These are phyloP conservation scores for Ogataea naganishii DNA, from an alignment of 805 yeast genomes.

Conservation along the genomic window DNA sequence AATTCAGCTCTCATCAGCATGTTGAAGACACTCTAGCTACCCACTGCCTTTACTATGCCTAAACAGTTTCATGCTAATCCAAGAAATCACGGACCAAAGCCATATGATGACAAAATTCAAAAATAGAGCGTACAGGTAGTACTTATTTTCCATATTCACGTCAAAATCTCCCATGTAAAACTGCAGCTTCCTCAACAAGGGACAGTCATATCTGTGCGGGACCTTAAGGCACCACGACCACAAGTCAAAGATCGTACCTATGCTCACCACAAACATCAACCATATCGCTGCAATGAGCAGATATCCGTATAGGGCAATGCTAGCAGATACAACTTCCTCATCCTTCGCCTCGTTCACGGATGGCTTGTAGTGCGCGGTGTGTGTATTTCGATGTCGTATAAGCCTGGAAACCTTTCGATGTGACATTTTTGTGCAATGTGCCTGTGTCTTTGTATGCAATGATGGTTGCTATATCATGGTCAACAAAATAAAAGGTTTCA, in stretches of 20 bases:
- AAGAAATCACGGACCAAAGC: constrained; percentile 67
- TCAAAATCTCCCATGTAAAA: constrained; percentile 6
- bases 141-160: constrained; percentile 9
- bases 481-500: too few relatives aligned
- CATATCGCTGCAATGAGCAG: constrained; percentile 17
- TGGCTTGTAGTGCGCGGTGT: too few relatives aligned
- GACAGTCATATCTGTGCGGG: constrained; percentile 3
- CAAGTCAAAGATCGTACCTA: constrained; percentile 21
- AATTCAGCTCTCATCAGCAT: neutral
- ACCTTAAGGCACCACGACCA: constrained; percentile 21
- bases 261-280: constrained; percentile 17
- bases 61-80: constrained; percentile 77
- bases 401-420: too few relatives aligned
- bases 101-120: constrained; percentile 30
- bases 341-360: too few relatives aligned
- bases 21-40: constrained; percentile 4
- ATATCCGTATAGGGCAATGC: constrained; percentile 18
- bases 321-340: too few relatives aligned
- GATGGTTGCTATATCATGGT: too few relatives aligned
- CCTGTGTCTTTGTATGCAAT: too few relatives aligned
- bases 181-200: constrained; percentile 5
- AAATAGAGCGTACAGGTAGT: constrained; percentile 21
- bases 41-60: constrained; percentile 67
- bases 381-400: neutral
- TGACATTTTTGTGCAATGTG: too few relatives aligned